These are phyloP conservation scores for Acacia acuminata DNA, from an alignment of 306 rosid genomes.

Conservation along the genomic window DNA sequence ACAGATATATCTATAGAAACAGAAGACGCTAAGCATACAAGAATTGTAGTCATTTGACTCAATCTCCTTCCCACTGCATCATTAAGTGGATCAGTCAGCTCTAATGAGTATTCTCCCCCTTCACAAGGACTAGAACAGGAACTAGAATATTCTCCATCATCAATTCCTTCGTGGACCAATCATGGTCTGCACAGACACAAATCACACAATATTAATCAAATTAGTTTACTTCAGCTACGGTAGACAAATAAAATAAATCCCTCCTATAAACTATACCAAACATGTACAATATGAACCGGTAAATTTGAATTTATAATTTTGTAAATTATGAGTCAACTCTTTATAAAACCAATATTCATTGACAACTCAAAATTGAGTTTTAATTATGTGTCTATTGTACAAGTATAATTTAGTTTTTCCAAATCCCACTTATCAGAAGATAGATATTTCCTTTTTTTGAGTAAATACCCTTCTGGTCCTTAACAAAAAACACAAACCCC, in stretches of 20 bases:
- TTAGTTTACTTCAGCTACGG: constrained; percentile 21
- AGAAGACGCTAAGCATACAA: constrained; percentile 54
- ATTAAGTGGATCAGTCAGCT: constrained; percentile 45
- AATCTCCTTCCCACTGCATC: constrained; percentile 59
- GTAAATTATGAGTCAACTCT: no score
- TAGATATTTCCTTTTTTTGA: background rate
- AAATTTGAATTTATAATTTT: no score
- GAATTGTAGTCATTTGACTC: constrained; percentile 61
- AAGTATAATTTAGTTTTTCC: no score
- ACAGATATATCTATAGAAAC: constrained; percentile 32
- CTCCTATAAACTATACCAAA: no score
- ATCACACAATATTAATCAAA: constrained; percentile 17
- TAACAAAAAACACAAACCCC: no score
- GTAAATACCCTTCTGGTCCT: no score
- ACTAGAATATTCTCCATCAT: constrained; percentile 47
- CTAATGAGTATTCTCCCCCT: constrained; percentile 43
- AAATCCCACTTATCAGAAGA: no score
- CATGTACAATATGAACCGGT: no score
- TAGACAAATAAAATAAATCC: background rate
- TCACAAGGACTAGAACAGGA: constrained; percentile 67
- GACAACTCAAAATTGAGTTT: no score
- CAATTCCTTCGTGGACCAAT: constrained; percentile 45
- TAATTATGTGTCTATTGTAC: no score
- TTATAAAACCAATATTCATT: no score
- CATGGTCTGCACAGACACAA: constrained; percentile 43